Base-by-base conservation (phyloP, 2,329 filamentous ascomycete genomes). In the Curvularia sp. region DNA sequence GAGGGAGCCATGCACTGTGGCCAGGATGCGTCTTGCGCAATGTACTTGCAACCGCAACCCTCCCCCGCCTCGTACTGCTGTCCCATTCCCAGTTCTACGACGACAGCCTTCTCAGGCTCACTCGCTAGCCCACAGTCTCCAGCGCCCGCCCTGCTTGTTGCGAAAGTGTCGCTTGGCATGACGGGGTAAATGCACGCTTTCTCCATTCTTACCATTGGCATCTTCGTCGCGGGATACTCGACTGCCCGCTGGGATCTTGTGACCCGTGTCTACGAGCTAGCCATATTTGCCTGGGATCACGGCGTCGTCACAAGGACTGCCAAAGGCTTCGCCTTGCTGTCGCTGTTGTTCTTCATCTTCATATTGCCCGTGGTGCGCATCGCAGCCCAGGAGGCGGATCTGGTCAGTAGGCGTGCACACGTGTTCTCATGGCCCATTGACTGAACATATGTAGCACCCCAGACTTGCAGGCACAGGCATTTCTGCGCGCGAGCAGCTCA, bases 221-320 rank as follows among this genome's bases (percentile, higher is more conserved):
- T 99, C 83, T 99, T 99, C 84, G 90, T 98, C 85, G 94, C 95
- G 82, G 95, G 95, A 80, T 99, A 99, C 85, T 98, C 94, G 79
- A 99, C 95, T 81, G 95, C 95, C 77, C 91, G 95, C 84, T 99
- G 95, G 93, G 95, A 98, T 81, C 89, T 99, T 64, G 93, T 97
- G 69, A 97, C 94, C 71, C 89, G 93, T 73, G 86, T 98, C 72
- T 97, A 97, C 89, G 94, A 99, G 81, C 87, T 99, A 73, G 91
- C 92, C 69, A 90, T 97, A 67, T 99, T 98, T 79, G 95, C 96
- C 69, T 97, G 93, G 93, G 91, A 98, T 79, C 92, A 98, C 91
- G 93, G 94, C 76, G 95, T 99, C 73, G 90, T 98, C 77, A 87
- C 90, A 70, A 90, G 95, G 74, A 90, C 91, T 64, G 87, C 91